A percentile compares a stretch with the other conserved stretches of the same genome.
Conservation (phyloP, 1,284 basidiomycete genomes). For the Fomitopsis pinicola region DNA sequence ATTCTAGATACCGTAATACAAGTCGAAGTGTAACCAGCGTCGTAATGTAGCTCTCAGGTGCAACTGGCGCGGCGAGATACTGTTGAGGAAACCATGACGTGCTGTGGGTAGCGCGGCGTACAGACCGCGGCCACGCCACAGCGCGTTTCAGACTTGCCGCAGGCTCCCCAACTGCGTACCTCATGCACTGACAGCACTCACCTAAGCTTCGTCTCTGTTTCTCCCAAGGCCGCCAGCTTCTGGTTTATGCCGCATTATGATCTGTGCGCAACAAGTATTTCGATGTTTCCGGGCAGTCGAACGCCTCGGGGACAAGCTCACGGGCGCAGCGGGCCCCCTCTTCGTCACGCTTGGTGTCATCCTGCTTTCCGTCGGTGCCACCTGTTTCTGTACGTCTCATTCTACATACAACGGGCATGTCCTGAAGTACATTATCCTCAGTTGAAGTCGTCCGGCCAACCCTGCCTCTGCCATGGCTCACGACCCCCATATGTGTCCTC, state of each 20-base stretch:
- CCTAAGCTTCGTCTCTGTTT: no score
- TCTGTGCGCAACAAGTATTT: slow-evolving; percentile 52
- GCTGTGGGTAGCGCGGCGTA: no score
- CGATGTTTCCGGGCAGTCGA: slow-evolving; percentile 84
- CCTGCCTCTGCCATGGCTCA: slow-evolving; percentile 48
- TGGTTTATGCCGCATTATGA: slow-evolving; percentile 8
- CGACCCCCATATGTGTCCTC: slow-evolving; percentile 64
- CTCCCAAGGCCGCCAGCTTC: no score
- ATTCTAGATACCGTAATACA: background rate
- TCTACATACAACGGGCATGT: no score
- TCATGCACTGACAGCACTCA: background rate
- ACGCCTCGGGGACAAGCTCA: slow-evolving; percentile 72
- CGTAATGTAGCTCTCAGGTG: slow-evolving; percentile 8
- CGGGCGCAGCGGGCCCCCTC: slow-evolving; percentile 86
- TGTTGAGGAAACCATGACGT: no score
- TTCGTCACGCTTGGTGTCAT: slow-evolving; percentile 79
- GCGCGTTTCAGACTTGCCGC: background rate
- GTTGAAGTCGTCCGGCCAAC: slow-evolving; percentile 71
- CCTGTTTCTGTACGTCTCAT: slow-evolving; percentile 71
- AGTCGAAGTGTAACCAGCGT: slow-evolving; percentile 4
- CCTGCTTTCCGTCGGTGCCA: slow-evolving; percentile 63
- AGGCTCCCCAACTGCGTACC: background rate
- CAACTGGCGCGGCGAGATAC: background rate
- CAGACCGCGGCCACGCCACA: no score
- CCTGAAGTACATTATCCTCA: slow-evolving; percentile 24